phyloP scores from a whole-genome alignment of 208 protist genomes.

The Acanthamoeba triangularis region DNA sequence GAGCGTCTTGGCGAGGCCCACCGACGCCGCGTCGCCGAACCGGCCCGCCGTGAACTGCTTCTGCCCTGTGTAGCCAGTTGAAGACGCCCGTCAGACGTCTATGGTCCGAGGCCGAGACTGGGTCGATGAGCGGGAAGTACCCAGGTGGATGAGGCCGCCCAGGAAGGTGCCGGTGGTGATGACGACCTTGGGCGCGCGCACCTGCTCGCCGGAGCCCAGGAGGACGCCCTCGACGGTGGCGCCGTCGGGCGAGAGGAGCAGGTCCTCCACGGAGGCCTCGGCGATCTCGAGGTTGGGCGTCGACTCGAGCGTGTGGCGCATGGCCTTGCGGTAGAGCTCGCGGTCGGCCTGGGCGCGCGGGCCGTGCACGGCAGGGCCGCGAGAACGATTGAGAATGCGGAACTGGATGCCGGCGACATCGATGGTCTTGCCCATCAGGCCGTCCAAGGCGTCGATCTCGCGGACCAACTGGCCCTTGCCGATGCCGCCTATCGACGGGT shows the following conservation, averaged over 20 bases:
- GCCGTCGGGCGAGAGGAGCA: conserved; percentile 82
- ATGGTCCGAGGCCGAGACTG: no score
- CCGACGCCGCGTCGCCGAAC: conserved; percentile 87
- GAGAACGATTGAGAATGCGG: conserved; percentile 91
- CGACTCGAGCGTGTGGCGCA: conserved; percentile 60
- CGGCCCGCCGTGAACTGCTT: conserved; percentile 81
- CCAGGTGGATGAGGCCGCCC: conserved; percentile 92
- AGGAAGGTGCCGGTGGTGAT: conserved; percentile 95
- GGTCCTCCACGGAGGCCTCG: conserved; percentile 88
- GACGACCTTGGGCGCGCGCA: conserved; percentile 87
- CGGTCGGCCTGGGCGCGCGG: conserved; percentile 91
- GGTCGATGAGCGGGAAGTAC: no score
- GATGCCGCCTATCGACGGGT: conserved; percentile 95
- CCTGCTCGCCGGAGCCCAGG: conserved; percentile 81
- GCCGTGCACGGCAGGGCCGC: conserved; percentile 90
- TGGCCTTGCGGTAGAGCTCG: conserved; percentile 87
- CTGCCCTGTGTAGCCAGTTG: neutral
- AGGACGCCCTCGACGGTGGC: conserved; percentile 62
- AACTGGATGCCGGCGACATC: conserved; percentile 93
- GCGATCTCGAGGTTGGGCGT: conserved; percentile 80
- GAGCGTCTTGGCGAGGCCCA: conserved; percentile 87
- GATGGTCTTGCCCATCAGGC: conserved; percentile 92
- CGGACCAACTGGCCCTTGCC: conserved; percentile 94
- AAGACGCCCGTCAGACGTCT: neutral
- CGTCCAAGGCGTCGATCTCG: conserved; percentile 95